A percentile compares a stretch with the other conserved stretches of the same genome.
phyloP scores from a whole-genome alignment of 345 rosid species.

The Jatropha curcas region DNA sequence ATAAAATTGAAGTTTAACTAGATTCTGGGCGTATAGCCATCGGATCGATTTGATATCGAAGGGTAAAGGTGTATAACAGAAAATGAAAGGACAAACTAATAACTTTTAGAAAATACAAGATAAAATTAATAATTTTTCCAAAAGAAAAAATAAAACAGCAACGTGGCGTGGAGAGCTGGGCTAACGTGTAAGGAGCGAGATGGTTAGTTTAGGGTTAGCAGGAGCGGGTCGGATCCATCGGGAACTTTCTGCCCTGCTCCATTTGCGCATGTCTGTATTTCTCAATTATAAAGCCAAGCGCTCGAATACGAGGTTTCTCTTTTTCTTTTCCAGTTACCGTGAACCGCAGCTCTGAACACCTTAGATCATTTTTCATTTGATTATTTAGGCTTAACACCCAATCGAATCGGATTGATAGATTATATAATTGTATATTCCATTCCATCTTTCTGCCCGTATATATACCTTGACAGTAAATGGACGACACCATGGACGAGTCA shows the following conservation, averaged over 20 bases:
- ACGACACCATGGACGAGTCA: background rate
- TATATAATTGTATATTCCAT: background rate
- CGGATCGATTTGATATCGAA: no score
- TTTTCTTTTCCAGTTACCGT: no score
- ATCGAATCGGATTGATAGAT: background rate
- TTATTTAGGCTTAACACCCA: background rate
- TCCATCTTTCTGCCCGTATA: background rate
- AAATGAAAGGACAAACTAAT: no score
- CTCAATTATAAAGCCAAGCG: background rate
- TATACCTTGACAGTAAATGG: background rate
- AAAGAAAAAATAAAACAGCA: no score
- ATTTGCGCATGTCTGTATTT: background rate
- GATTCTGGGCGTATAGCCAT: no score
- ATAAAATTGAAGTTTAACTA: no score
- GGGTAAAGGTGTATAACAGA: no score
- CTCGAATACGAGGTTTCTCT: background rate
- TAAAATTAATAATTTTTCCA: no score
- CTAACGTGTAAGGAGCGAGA: no score
- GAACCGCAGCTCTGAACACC: background rate
- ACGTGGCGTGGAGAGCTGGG: no score
- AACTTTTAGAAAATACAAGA: no score
- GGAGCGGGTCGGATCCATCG: conserved; percentile 25
- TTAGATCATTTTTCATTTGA: background rate
- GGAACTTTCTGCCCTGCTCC: conserved; percentile 13
- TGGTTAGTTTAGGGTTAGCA: conserved; percentile 22